Evolutionary conservation across 345 rosid species (phyloP), one percentile per base, ranked within the genome.

Genomic region (Sisymbrium irio): DNA sequence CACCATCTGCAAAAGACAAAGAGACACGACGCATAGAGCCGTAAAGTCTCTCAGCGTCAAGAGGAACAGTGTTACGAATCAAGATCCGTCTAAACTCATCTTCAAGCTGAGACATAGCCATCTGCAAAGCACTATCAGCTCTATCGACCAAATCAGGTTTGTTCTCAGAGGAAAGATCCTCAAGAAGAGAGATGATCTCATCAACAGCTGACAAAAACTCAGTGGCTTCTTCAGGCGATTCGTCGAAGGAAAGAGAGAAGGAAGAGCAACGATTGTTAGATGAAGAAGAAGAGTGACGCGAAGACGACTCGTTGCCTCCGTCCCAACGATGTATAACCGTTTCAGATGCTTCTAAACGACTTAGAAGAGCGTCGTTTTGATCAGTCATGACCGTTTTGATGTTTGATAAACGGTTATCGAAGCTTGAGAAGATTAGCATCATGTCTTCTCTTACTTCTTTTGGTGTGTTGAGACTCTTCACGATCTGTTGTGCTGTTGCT

Each of bases 401-500:
- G 65, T 87, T 90, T 11, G 99, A 95, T 40, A 95, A 77, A 9
- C 99, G 94, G 72, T 95, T 95, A 40, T 95, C 99, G 65, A 95
- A 95, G 77, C 92, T 87, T 15, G 99, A 95, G 77, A 95, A 85
- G 83, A 95, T 95, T 25, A 90, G 78, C 4, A 95, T 83, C 99
- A 95, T 92, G 79, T 95, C 99, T 42, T 95, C 98, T 1, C 97
- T 87, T 14, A 90, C 97, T 63, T 92, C 92, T 75, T 92, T 90
- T 0, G 95, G 83, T 9, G 99, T 86, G 85, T 92, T 95, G 33
- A 95, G 92, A 50, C 97, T 90, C 68, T 90, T 88, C 54, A 95
- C 86, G 88, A 95, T 95, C 94, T 95, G 96, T 73, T 92, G 98
- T 7, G 97, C 99, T 61, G 99, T 86, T 15, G 99, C 97, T 83